These are phyloP conservation scores for Triticum turgidum DNA, from an alignment of 176 grass and related monocot genomes.

Conservation along the genomic window DNA sequence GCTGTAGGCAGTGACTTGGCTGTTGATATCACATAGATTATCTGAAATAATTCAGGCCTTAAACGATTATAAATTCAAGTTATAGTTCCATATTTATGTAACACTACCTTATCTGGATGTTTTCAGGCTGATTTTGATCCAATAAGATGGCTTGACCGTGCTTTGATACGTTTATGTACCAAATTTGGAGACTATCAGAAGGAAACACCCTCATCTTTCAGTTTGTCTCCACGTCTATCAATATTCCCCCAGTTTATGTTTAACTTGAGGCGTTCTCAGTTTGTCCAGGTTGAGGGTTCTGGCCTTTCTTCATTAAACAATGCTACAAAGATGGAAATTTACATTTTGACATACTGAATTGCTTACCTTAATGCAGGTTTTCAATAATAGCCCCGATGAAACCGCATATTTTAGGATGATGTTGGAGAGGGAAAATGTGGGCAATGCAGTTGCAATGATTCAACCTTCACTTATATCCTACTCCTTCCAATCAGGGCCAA, in stretches of 20 bases:
- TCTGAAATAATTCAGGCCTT: neutral
- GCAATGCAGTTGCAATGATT: conserved; percentile 82
- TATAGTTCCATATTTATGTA: neutral
- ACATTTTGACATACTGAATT: conserved; percentile 15
- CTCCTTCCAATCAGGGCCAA: conserved; percentile 63
- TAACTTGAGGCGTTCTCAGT: conserved; percentile 88
- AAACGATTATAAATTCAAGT: neutral
- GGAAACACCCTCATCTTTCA: conserved; percentile 80
- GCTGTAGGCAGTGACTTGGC: neutral
- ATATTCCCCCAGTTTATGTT: conserved; percentile 99
- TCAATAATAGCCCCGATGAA: conserved; percentile 86
- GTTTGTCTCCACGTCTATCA: conserved; percentile 81
- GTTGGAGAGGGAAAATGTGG: conserved; percentile 62
- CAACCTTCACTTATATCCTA: conserved; percentile 89
- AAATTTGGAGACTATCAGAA: conserved; percentile 98
- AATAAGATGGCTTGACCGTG: conserved; percentile 91
- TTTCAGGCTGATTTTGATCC: conserved; percentile 92
- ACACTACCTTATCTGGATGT: conserved; percentile 19
- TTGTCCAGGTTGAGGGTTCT: conserved; percentile 69
- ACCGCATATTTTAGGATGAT: conserved; percentile 91
- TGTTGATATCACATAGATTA: conserved; percentile 19
- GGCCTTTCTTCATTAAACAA: neutral
- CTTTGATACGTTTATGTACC: conserved; percentile 80
- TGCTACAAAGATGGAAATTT: neutral
- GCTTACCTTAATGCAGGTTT: conserved; percentile 51